A percentile compares a stretch with the other conserved stretches of the same genome.
phyloP scores from a whole-genome alignment of 768 basidiomycete species.

The Thelephora ganbajun region DNA sequence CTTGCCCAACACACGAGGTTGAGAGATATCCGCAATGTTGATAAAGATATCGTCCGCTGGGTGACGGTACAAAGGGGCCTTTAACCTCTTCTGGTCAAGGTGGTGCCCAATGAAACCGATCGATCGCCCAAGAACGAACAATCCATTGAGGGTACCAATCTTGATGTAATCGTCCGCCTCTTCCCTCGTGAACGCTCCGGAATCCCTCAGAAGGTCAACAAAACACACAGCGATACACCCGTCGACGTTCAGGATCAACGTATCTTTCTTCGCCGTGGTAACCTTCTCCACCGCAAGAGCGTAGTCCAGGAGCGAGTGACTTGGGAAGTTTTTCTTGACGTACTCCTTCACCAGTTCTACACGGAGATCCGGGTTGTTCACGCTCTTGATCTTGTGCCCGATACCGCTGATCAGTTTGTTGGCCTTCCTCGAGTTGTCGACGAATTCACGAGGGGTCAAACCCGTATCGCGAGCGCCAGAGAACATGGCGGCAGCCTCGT shows the following conservation, averaged over 20 bases:
- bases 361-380: constrained; percentile 89
- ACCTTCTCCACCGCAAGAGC: constrained; percentile 96
- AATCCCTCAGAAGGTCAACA: constrained; percentile 85
- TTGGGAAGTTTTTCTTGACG: constrained; percentile 91
- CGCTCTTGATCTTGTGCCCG: constrained; percentile 99
- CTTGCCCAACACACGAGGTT: constrained; percentile 62
- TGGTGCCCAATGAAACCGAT: constrained; percentile 97
- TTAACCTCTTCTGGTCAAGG: constrained; percentile 91
- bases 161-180: constrained; percentile 98
- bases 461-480: constrained; percentile 82
- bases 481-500: constrained; percentile 96
- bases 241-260: constrained; percentile 91
- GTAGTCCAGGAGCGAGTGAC: constrained; percentile 84
- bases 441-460: constrained; percentile 95
- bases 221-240: constrained; percentile 94
- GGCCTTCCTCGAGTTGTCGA: constrained; percentile 82
- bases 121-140: constrained; percentile 94
- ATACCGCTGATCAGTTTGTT: constrained; percentile 98
- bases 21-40: constrained; percentile 77
- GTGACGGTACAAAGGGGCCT: constrained; percentile 86
- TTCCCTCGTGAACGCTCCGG: constrained; percentile 87
- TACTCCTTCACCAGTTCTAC: constrained; percentile 94
- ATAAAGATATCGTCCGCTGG: constrained; percentile 95
- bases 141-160: constrained; percentile 88
- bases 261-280: constrained; percentile 95